Conservation (phyloP, 495 filamentous ascomycete genomes). For the Hypoxylon subgilvum region DNA sequence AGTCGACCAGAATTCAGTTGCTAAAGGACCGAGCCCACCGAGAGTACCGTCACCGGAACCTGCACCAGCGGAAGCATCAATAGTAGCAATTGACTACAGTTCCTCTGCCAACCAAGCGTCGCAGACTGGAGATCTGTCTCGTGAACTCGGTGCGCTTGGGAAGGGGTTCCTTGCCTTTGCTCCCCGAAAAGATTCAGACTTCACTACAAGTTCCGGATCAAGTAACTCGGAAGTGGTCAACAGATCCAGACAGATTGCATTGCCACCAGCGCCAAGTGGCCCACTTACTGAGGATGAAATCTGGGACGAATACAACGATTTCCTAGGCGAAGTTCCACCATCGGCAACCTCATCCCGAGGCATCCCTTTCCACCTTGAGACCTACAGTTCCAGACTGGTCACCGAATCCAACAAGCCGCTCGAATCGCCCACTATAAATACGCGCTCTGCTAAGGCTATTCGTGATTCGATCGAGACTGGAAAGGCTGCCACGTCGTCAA, state of each 20-base stretch:
- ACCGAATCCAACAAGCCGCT: slow-evolving; percentile 41
- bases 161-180: slow-evolving; percentile 75
- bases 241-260: slow-evolving; percentile 63
- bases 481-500: slow-evolving; percentile 44
- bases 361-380: slow-evolving; percentile 54
- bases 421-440: slow-evolving; percentile 50
- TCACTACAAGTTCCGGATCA: slow-evolving; percentile 62
- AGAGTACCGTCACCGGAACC: slow-evolving; percentile 47
- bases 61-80: slow-evolving; percentile 34
- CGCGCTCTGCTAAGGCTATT: slow-evolving; percentile 38
- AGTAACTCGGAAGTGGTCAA: slow-evolving; percentile 65
- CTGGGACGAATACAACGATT: slow-evolving; percentile 93
- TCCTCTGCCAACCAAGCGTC: slow-evolving; percentile 34
- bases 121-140: slow-evolving; percentile 24
- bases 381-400: slow-evolving; percentile 40
- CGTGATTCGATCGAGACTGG: slow-evolving; percentile 42
- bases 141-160: slow-evolving; percentile 15
- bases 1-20: slow-evolving; percentile 51
- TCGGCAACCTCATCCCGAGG: slow-evolving; percentile 58
- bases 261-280: slow-evolving; percentile 63
- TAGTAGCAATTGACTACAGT: slow-evolving; percentile 19
- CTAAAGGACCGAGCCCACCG: slow-evolving; percentile 55
- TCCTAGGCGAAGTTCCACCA: slow-evolving; percentile 72
- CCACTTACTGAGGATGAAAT: slow-evolving; percentile 81
- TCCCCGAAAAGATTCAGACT: slow-evolving; percentile 70